phyloP scores from a whole-genome alignment of 73 alveolate genomes.

The Tetrahymena thermophila region DNA sequence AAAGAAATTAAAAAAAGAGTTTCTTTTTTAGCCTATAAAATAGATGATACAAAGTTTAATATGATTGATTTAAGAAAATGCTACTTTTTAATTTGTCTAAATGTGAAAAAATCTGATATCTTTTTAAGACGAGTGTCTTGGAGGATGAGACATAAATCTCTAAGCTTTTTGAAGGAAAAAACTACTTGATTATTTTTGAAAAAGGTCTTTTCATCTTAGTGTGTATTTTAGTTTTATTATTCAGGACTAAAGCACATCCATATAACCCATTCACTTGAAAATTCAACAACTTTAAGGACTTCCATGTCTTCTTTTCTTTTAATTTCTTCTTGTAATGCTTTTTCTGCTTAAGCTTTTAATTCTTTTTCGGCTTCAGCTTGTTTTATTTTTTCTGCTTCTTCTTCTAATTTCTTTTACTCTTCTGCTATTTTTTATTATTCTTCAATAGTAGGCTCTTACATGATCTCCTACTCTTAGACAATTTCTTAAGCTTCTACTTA shows the following conservation, averaged over 20 bases:
- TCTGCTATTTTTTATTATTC: not conserved
- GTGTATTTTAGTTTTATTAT: not conserved
- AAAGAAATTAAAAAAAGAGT: no score
- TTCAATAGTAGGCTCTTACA: not conserved
- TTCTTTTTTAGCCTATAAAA: no score
- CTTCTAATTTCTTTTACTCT: not conserved
- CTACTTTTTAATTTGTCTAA: not conserved
- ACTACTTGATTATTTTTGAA: not conserved
- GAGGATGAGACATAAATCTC: not conserved
- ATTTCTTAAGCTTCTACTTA: not conserved
- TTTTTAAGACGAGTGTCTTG: not conserved
- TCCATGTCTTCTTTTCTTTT: not conserved
- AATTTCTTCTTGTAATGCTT: not conserved
- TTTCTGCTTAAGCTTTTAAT: not conserved
- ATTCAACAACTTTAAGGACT: not conserved
- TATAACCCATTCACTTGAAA: not conserved
- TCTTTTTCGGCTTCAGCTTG: not conserved
- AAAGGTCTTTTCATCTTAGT: not conserved
- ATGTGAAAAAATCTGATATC: not conserved
- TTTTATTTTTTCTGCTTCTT: not conserved
- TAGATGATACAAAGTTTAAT: no score
- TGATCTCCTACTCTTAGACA: not conserved
- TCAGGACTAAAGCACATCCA: not conserved
- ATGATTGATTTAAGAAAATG: not conserved
- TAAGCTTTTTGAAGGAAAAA: not conserved